These are phyloP conservation scores for Trichoderma aggressivum DNA, from an alignment of 2,329 filamentous ascomycete genomes.

Conservation along the genomic window DNA sequence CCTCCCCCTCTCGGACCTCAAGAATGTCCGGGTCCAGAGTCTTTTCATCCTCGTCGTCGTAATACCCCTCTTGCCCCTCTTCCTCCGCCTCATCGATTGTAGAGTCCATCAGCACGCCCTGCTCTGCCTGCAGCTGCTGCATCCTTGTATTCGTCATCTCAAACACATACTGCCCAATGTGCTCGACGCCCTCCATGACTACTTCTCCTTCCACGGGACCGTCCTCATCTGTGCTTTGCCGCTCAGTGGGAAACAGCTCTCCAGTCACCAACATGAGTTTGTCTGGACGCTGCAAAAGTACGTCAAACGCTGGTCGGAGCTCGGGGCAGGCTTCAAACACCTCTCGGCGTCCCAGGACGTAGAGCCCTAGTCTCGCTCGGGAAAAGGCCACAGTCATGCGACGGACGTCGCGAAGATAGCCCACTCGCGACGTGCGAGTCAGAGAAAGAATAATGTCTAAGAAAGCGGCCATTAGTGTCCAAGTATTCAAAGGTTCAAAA, in stretches of 20 bases:
- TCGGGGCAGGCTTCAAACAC: constrained; percentile 90
- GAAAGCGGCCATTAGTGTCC: constrained; percentile 23
- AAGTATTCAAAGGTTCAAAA: background rate
- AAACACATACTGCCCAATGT: constrained; percentile 91
- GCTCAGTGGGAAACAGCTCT: constrained; percentile 75
- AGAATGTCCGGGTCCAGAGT: constrained; percentile 35
- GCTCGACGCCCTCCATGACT: constrained; percentile 86
- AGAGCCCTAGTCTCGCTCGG: constrained; percentile 84
- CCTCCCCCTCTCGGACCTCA: constrained; percentile 35
- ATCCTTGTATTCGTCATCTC: constrained; percentile 78
- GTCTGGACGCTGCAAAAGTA: constrained; percentile 72
- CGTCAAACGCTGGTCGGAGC: constrained; percentile 78
- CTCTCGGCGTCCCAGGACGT: constrained; percentile 82
- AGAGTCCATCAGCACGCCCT: constrained; percentile 26
- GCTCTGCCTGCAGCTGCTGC: constrained; percentile 45
- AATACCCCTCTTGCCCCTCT: constrained; percentile 31
- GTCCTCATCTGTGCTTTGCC: constrained; percentile 44
- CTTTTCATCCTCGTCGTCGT: constrained; percentile 32
- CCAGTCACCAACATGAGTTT: constrained; percentile 78
- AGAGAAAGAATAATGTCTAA: constrained; percentile 89
- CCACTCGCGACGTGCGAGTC: constrained; percentile 81
- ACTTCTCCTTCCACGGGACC: constrained; percentile 53
- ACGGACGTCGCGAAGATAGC: constrained; percentile 89
- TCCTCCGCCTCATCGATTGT: constrained; percentile 29
- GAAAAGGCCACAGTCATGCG: constrained; percentile 93